Percentiles rank a stretch among this genome's conserved stretches.
Evolutionary conservation across 805 yeast species (phyloP).

Genomic region (Candida incommunis): DNA sequence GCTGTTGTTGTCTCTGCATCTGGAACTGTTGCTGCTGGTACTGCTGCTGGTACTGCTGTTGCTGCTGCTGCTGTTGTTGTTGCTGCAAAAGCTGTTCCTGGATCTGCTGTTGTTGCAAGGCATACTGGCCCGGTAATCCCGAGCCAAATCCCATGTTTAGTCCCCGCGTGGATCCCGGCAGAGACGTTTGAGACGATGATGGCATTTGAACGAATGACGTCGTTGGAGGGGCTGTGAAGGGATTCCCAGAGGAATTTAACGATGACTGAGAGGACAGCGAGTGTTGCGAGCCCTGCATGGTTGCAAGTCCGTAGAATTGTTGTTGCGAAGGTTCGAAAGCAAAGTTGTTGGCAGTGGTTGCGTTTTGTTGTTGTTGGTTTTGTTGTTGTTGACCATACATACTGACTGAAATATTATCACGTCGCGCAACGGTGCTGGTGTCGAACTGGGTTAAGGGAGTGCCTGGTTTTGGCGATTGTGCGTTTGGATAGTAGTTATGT

Average conservation of each 20-base stretch:
- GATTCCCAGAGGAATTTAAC: neutral
- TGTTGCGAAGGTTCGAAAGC: too few species aligned
- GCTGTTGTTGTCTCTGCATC: slow-evolving; percentile 9
- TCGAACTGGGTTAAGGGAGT: too few species aligned
- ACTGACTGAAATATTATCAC: too few species aligned
- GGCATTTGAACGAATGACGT: slow-evolving; percentile 12
- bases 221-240: neutral
- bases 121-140: neutral
- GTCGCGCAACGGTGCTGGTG: too few species aligned
- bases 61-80: slow-evolving; percentile 9
- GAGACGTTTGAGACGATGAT: slow-evolving; percentile 10
- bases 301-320: slow-evolving; percentile 6
- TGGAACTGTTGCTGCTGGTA: slow-evolving; percentile 3
- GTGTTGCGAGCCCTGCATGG: slow-evolving; percentile 5
- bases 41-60: slow-evolving; percentile 11
- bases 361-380: too few species aligned
- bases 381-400: too few species aligned
- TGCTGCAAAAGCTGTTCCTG: slow-evolving; percentile 13
- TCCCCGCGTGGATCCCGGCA: neutral
- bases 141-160: slow-evolving; percentile 6
- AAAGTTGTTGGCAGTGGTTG: too few species aligned
- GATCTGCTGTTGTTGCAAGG: slow-evolving; percentile 13
- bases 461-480: too few species aligned
- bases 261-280: slow-evolving; percentile 1
- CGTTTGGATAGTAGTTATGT: too few species aligned